Base-by-base conservation (phyloP, 306 rosid species). In the Myrica gale region DNA sequence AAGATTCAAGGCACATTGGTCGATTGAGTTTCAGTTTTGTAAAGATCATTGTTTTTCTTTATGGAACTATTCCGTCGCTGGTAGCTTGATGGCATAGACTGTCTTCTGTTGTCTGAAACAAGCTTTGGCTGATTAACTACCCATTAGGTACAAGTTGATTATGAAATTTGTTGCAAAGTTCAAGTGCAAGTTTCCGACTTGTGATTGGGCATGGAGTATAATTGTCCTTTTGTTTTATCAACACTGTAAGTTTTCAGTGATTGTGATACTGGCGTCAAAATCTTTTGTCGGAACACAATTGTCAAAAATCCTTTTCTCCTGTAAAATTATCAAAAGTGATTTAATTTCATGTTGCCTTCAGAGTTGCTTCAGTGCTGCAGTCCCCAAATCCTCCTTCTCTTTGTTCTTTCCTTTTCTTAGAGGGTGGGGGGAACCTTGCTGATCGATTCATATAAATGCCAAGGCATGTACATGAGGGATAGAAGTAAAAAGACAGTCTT, bases 11-110 rank as follows among this genome's bases (percentile, higher is more conserved):
- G 26, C 70, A 41, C 47, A 41, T 65, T 65, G 70, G 4, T 65
- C 15, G 70, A 65, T 9, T 65, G 70, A 65, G 70, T 65, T 65
- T 65, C 10, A 42, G 10, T 65, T 56, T 61, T 41, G 20, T 15
- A 42, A n/a, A 39, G 20, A 41, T 42, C 15, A 41, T 65, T 65
- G 50, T 17, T 65, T 65, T 42, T 65, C 50, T 9, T 4, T 17
- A 65, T 65, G 41, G 47, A 65, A 16, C n/a, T 21, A 23, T 42
- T 65, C 23, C 26, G 8, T 65, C 42, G 70, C 23, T 65, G 70
- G 70, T 43, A 65, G 39, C 9, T 21, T 63, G 69, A 12, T 39
- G 21, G 20, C 47, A 65, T 65, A 5, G 12, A 42, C 50, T n/a
- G 50, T 65, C 12, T 41, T 43, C n/a, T 42, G 48, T 65, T n/a